Conservation (phyloP, 2,329 filamentous ascomycete species). For the Zarea fungicola region DNA sequence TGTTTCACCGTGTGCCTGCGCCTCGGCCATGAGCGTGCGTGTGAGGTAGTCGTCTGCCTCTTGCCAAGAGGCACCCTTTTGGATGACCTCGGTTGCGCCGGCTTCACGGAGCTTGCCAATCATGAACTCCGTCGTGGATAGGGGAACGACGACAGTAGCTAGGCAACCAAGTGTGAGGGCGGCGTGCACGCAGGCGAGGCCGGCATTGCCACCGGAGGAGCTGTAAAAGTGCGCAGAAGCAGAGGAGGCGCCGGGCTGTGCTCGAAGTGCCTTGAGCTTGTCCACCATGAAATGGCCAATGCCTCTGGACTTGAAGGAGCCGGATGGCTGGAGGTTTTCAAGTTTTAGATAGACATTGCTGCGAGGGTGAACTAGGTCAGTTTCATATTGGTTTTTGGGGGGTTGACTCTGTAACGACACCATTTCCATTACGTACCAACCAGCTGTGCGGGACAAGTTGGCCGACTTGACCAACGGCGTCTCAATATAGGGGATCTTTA, state of each 20-base stretch:
- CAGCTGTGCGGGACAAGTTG: slow-evolving; percentile 58
- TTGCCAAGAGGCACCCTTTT: slow-evolving; percentile 59
- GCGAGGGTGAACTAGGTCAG: slow-evolving; percentile 12
- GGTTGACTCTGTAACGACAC: too few relatives aligned
- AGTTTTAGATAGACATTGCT: slow-evolving; percentile 78
- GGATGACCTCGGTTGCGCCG: slow-evolving; percentile 58
- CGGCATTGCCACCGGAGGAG: slow-evolving; percentile 73
- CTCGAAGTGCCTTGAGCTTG: slow-evolving; percentile 24
- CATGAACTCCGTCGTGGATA: slow-evolving; percentile 61
- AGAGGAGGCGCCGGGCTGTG: slow-evolving; percentile 5
- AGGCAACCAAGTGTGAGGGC: slow-evolving; percentile 55
- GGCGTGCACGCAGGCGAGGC: slow-evolving; percentile 71
- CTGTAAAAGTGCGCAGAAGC: slow-evolving; percentile 58
- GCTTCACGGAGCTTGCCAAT: slow-evolving; percentile 59
- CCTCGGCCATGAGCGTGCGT: slow-evolving; percentile 40
- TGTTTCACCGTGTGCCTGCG: slow-evolving; percentile 24
- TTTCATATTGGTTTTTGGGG: neutral
- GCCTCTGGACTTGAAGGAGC: slow-evolving; percentile 78
- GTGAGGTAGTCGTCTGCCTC: slow-evolving; percentile 64
- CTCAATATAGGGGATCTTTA: slow-evolving; percentile 53
- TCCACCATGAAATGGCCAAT: slow-evolving; percentile 66
- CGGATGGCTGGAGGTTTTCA: slow-evolving; percentile 74
- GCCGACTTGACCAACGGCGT: slow-evolving; percentile 64
- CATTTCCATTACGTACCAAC: slow-evolving; percentile 48
- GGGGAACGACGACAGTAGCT: slow-evolving; percentile 68